These are phyloP conservation scores for Penicillium ucsense DNA, from an alignment of 495 filamentous ascomycete genomes.

Conservation along the genomic window DNA sequence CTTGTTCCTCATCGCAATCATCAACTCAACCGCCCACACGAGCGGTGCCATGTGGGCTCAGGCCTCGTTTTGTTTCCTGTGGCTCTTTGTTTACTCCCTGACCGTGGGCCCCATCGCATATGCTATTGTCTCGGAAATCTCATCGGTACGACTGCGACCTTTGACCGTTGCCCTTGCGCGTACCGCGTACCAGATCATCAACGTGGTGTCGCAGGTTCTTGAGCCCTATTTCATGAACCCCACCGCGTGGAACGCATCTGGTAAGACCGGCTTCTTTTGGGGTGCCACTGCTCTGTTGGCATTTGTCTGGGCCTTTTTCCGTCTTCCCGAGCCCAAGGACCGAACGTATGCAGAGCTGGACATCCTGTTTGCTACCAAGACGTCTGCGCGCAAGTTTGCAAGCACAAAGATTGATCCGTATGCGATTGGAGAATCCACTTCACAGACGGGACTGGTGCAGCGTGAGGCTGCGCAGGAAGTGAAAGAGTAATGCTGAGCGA, in stretches of 20 bases:
- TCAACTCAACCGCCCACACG: slow-evolving; percentile 43
- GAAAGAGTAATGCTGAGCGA: slow-evolving; percentile 4
- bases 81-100: slow-evolving; percentile 57
- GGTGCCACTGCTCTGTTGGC: slow-evolving; percentile 51
- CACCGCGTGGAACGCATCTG: slow-evolving; percentile 54
- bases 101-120: slow-evolving; percentile 66
- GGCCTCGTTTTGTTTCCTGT: slow-evolving; percentile 52
- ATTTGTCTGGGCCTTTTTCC: slow-evolving; percentile 58
- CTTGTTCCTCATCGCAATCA: slow-evolving; percentile 57
- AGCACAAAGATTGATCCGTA: slow-evolving; percentile 49
- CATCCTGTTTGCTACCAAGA: slow-evolving; percentile 48
- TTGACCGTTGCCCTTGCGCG: slow-evolving; percentile 57
- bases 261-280: slow-evolving; percentile 65
- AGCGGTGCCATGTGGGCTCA: slow-evolving; percentile 25
- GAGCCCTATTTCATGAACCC: slow-evolving; percentile 64
- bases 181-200: slow-evolving; percentile 55
- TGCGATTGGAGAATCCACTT: slow-evolving; percentile 10
- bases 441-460: slow-evolving; percentile 12
- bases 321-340: slow-evolving; percentile 56
- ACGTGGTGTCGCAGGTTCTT: slow-evolving; percentile 52
- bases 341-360: slow-evolving; percentile 62
- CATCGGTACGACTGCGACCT: slow-evolving; percentile 54
- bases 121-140: slow-evolving; percentile 60
- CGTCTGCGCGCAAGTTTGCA: slow-evolving; percentile 53
- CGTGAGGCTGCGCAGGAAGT: slow-evolving; percentile 5